A percentile compares a stretch with the other conserved stretches of the same genome.
phyloP scores from a whole-genome alignment of 1,284 basidiomycete species.

The Phenoliferia sp. region DNA sequence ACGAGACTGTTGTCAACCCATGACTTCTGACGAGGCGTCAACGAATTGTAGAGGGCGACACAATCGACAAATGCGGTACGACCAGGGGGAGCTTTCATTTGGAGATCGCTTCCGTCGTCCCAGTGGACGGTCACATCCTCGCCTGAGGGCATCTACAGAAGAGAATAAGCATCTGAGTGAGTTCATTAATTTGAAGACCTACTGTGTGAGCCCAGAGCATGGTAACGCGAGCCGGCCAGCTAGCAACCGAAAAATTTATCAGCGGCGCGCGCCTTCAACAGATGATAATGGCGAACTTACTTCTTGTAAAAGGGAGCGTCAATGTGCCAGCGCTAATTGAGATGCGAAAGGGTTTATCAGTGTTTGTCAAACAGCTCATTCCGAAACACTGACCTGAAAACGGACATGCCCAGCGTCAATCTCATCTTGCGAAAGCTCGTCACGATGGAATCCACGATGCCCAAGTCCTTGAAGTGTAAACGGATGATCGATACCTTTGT shows the following conservation, averaged over 20 bases:
- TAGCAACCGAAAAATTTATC: too few relatives aligned
- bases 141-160: background rate
- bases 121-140: slow-evolving; percentile 6
- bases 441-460: slow-evolving; percentile 4
- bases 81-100: background rate
- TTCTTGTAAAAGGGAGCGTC: slow-evolving; percentile 6
- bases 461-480: background rate
- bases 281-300: background rate
- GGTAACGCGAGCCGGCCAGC: background rate
- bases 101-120: slow-evolving; percentile 3
- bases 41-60: background rate
- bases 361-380: background rate
- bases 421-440: slow-evolving; percentile 2
- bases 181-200: background rate
- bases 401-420: background rate
- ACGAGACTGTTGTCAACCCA: slow-evolving; percentile 11
- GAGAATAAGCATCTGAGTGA: background rate
- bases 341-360: too few relatives aligned
- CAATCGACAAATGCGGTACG: slow-evolving; percentile 6
- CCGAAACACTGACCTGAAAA: background rate
- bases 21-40: background rate
- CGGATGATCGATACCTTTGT: slow-evolving; percentile 2
- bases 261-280: background rate
- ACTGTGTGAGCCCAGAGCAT: slow-evolving; percentile 3
- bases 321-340: background rate